Conservation (phyloP, 805 yeast genomes). For the Metschnikowia matae region DNA sequence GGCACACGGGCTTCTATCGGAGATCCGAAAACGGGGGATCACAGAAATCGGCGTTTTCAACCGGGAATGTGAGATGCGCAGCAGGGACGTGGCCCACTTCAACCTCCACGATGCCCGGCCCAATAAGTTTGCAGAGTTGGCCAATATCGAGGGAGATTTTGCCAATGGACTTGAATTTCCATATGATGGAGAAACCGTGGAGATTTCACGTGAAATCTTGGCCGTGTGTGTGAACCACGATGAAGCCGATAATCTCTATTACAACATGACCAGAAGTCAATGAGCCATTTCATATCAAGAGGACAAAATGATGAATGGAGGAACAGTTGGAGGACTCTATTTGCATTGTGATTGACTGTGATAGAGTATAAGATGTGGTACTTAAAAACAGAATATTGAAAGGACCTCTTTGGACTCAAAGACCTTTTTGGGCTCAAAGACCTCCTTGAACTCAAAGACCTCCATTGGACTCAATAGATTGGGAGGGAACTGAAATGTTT, state of each 20-base stretch:
- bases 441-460: too few species aligned
- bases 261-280: conserved; percentile 48
- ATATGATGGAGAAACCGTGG: conserved; percentile 59
- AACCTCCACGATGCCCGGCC: conserved; percentile 10
- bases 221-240: conserved; percentile 67
- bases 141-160: conserved; percentile 33
- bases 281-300: neutral
- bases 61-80: conserved; percentile 39
- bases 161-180: conserved; percentile 61
- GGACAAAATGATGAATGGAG: neutral
- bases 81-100: conserved; percentile 35
- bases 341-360: neutral
- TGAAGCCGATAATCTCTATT: conserved; percentile 71
- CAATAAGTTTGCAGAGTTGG: conserved; percentile 23
- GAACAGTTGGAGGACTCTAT: neutral
- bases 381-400: too few species aligned
- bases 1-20: conserved; percentile 32
- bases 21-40: conserved; percentile 30
- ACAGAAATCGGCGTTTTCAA: conserved; percentile 39
- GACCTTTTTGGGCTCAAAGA: too few species aligned
- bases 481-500: too few species aligned
- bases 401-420: too few species aligned
- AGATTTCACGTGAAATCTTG: conserved; percentile 65
- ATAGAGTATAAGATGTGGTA: too few species aligned
- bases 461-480: too few species aligned